Evolutionary conservation across 176 grass and related monocot genomes (phyloP), one percentile per base, ranked within the genome.

Genomic region (Triticum turgidum): DNA sequence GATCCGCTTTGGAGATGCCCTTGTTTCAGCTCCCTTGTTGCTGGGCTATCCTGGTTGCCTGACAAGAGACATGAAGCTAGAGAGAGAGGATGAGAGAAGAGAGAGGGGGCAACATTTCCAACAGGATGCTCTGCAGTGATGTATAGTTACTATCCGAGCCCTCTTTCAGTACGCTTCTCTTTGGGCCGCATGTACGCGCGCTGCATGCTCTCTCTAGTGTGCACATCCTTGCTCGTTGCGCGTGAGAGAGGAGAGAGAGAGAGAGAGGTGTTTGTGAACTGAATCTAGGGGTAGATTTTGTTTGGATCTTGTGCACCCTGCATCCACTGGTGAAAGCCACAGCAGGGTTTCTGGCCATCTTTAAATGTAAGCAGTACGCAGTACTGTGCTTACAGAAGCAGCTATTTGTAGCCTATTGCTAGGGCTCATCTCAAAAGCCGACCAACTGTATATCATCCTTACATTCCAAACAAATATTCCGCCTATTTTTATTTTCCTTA

Each of bases 221-320:
- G 69, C 76, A 59, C 78, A 78, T 66, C 52, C 81, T 65, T 71
- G 15, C 79, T 49, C n/a, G 37, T 29, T 17, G 63, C 33, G 38
- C 65, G 54, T 14, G 10, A 77, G 35, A 25, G 51, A 73, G 42
- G 51, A 73, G 42, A 67, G 62, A 78, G 83, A 78, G 83, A 29
- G 74, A 25, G 49, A 39, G 84, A 33, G 41, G 44, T 13, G 44
- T 47, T 47, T 47, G 44, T 66, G 65, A 85, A 69, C 76, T 87
- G 74, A 92, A 87, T 92, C 92, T 90, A 86, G 79, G 61, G 72
- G 89, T 91, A 70, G 94, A 96, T 98, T 94, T 94, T 96, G 90
- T 94, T 96, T 92, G 90, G 94, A 99, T 96, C 87, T 87, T 93
- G 90, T 89, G 90, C 81, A 65, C 76, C 84, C 72, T 92, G 80